phyloP scores from a whole-genome alignment of 2,329 filamentous ascomycete genomes.

The Coniochaeta prunicola region DNA sequence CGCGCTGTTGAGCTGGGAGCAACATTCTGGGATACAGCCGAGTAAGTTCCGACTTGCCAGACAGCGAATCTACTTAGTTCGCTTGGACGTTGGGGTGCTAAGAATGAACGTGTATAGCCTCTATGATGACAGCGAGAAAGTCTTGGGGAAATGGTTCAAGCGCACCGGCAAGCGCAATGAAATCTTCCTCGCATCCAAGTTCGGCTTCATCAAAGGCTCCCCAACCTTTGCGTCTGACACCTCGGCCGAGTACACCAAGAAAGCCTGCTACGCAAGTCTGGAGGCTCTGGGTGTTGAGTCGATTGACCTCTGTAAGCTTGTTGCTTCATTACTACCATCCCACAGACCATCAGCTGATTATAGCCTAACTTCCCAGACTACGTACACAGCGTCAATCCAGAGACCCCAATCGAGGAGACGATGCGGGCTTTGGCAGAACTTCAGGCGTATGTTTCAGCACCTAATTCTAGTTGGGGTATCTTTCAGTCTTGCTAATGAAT shows the following conservation, averaged over 20 bases:
- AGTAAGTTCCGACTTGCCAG: not conserved
- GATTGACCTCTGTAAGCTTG: constrained; percentile 32
- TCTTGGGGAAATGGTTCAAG: constrained; percentile 36
- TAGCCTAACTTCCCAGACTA: too few relatives aligned
- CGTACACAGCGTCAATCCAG: constrained; percentile 31
- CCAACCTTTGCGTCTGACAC: not conserved
- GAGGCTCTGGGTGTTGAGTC: constrained; percentile 28
- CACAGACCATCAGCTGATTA: too few relatives aligned
- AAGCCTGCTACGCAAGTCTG: constrained; percentile 29
- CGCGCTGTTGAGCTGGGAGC: constrained; percentile 11
- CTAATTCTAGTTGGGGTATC: too few relatives aligned
- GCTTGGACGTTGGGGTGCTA: too few relatives aligned
- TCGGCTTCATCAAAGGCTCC: constrained; percentile 14
- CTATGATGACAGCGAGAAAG: constrained; percentile 26
- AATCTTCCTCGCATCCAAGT: constrained; percentile 38
- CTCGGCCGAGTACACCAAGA: constrained; percentile 23
- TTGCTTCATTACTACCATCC: too few relatives aligned
- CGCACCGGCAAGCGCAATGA: constrained; percentile 31
- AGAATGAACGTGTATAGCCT: not conserved
- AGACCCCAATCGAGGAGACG: constrained; percentile 39
- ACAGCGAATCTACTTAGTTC: too few relatives aligned
- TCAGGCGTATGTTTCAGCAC: constrained; percentile 17
- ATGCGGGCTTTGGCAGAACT: constrained; percentile 34
- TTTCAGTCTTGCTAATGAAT: not conserved
- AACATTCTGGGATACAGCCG: constrained; percentile 12